These are phyloP conservation scores for Vaccinium macrocarpon DNA, from an alignment of 148 eudicot species.

Conservation along the genomic window DNA sequence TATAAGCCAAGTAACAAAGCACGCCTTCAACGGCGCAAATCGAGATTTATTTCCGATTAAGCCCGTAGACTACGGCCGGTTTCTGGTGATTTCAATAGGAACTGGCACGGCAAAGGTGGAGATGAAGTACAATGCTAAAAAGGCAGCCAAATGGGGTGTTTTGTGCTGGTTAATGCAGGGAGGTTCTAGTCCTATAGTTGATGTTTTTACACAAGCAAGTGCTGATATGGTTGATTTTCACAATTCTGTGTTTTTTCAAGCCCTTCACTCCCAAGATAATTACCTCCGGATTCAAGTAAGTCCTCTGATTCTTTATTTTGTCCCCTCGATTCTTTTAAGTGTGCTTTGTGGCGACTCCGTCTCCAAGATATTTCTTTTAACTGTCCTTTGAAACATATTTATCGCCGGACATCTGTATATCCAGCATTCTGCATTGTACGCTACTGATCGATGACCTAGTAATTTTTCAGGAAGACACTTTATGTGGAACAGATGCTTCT, in stretches of 20 bases:
- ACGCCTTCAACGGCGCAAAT: not conserved
- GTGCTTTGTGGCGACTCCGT: too few relatives aligned
- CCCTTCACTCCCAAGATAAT: constrained; percentile 18
- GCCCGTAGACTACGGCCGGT: constrained; percentile 9
- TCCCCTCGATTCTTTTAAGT: not conserved
- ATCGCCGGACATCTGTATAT: too few relatives aligned
- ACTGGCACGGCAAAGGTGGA: constrained; percentile 15
- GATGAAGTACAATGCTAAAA: constrained; percentile 11
- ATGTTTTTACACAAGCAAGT: constrained; percentile 17
- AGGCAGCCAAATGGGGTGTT: constrained; percentile 21
- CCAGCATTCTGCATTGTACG: too few relatives aligned
- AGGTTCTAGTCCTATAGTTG: constrained; percentile 13
- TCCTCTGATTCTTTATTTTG: not conserved
- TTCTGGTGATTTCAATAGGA: constrained; percentile 23
- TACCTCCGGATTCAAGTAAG: constrained; percentile 18
- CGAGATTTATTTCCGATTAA: constrained; percentile 9
- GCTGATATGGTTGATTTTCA: constrained; percentile 25
- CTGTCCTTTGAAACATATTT: too few relatives aligned
- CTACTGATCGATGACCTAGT: too few relatives aligned
- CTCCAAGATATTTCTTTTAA: too few relatives aligned
- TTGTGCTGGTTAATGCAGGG: constrained; percentile 16
- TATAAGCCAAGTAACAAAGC: constrained; percentile 16
- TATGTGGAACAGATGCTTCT: constrained; percentile 33
- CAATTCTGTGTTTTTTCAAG: constrained; percentile 18
- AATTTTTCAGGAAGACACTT: constrained; percentile 40